Base-by-base conservation (phyloP, 768 basidiomycete species). In the Phlebiopsis flavidoalba region DNA sequence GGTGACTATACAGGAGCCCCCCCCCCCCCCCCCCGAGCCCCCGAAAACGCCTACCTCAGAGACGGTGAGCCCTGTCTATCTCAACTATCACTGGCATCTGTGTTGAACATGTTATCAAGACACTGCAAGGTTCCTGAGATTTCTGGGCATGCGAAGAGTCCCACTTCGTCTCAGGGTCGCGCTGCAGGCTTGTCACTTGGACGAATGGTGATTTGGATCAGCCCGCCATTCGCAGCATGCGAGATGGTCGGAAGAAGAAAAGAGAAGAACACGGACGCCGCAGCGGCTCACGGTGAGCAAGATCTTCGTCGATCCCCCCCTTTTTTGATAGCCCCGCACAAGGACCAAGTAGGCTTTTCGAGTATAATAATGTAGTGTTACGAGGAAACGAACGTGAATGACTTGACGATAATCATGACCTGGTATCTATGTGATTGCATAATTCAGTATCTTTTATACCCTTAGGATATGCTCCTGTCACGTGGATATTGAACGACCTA, bases 151-250 rank as follows among this genome's bases (percentile, higher is more conserved):
- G 4, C 68, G 77, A 52, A 65, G 31, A 73, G 72, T 14, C 66
- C 71, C 21, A 64, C 72, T 8, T 71, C 62, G 14, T 80, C 81
- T 1, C 77, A 81, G 57, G 73, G 77, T 5, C 71, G 74, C 26
- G 76, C 79, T 51, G 71, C 71, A 31, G 80, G 79, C 46, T 75
- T 74, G 53, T 87, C 91, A 1, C 69, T 91, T 62, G 85, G 87
- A 7, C 83, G 87, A 40, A n/a, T n/a, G 94, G 94, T 10, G 88
- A 89, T 58, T 73, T 96, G 35, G 93, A 98, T 64, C 83, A 90
- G 66, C n/a, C n/a, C n/a, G 90, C 89, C 1, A 88, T 98, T 45
- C 85, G 89, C 17, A 93, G 87, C 62, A 82, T 94, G 77, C 82
- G 83, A 48, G 83, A 81, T 52, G 93, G 86, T 37, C 83, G 79